phyloP scores from a whole-genome alignment of 2,329 filamentous ascomycete species.

The Nothophaeocryptopus gaeumannii region DNA sequence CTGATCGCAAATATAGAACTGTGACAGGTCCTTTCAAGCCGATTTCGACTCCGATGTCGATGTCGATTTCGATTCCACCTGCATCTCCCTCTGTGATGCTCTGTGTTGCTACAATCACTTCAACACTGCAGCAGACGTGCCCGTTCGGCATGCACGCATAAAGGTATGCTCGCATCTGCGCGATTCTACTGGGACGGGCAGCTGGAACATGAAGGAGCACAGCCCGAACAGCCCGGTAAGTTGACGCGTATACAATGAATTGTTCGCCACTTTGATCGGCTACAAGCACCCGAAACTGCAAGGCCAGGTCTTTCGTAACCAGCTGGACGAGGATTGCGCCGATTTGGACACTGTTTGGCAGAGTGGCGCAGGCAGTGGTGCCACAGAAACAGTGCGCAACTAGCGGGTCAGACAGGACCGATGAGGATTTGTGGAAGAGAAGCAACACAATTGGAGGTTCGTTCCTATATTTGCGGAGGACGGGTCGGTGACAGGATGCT shows the following conservation, averaged over 20 bases:
- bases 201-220: no score
- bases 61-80: no score
- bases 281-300: constrained; percentile 17
- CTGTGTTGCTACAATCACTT: no score
- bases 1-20: no score
- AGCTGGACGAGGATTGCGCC: constrained; percentile 15
- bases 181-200: no score
- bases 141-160: no score
- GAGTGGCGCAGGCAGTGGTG: constrained; percentile 10
- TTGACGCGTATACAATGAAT: constrained; percentile 26
- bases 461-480: constrained; percentile 19
- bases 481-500: constrained; percentile 13
- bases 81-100: no score
- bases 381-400: constrained; percentile 11
- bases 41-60: no score
- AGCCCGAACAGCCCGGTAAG: no score
- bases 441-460: constrained; percentile 19
- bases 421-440: constrained; percentile 23
- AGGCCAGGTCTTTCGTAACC: constrained; percentile 10
- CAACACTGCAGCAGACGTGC: no score
- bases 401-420: constrained; percentile 20
- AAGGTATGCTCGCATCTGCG: no score
- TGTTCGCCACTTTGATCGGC: constrained; percentile 19
- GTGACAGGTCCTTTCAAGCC: no score
- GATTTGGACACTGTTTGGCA: constrained; percentile 15